Percentiles rank a stretch among this genome's conserved stretches.
Evolutionary conservation across 352 stramenopile species (phyloP).

Genomic region (Lagenidium giganteum): DNA sequence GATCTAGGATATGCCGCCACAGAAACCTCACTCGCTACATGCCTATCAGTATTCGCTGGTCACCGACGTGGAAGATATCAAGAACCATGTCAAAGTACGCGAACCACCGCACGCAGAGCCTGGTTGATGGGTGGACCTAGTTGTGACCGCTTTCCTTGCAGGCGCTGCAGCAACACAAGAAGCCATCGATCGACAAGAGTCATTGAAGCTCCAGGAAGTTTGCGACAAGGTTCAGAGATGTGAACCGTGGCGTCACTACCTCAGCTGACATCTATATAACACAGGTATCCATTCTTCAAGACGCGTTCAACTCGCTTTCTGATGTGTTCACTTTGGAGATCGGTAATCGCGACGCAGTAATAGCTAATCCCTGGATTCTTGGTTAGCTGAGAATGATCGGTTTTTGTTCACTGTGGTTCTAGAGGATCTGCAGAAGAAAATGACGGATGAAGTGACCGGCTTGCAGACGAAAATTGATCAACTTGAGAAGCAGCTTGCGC

Average conservation of each 20-base stretch:
- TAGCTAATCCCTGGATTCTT: no score
- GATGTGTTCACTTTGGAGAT: constrained; percentile 53
- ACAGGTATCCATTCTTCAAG: constrained; percentile 38
- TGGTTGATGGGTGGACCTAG: no score
- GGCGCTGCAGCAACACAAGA: no score
- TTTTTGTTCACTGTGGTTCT: neutral
- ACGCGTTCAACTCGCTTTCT: constrained; percentile 52
- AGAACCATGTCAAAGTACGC: constrained; percentile 43
- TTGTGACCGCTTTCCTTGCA: no score
- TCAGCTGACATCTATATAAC: no score
- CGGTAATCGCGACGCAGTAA: no score
- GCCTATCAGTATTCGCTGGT: constrained; percentile 32
- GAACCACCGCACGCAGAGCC: no score
- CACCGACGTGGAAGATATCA: constrained; percentile 47
- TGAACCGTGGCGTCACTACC: no score
- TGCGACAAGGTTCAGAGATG: constrained; percentile 33
- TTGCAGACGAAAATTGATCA: constrained; percentile 24
- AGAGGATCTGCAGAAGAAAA: constrained; percentile 20
- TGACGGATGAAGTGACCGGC: constrained; percentile 5
- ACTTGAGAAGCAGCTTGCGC: constrained; percentile 26
- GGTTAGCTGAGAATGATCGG: neutral
- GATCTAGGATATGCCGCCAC: no score
- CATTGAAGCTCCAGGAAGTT: constrained; percentile 35
- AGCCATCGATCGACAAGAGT: no score
- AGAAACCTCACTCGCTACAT: neutral